Conservation (phyloP, 805 yeast species). For the Candida bentonensis region DNA sequence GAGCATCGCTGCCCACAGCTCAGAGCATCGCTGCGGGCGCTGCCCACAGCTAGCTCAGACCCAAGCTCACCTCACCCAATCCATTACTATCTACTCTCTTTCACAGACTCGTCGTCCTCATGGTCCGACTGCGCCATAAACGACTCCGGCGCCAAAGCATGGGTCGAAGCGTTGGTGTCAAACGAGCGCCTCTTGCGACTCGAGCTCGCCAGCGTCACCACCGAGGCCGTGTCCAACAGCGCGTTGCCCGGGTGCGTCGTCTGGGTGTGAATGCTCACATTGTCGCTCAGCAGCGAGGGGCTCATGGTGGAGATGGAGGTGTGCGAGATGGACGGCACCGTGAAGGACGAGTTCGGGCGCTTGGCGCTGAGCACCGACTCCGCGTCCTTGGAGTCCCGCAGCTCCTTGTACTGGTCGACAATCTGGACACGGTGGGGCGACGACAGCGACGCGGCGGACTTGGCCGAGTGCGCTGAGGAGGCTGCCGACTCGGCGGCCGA, state of each 20-base stretch:
- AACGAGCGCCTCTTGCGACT: conserved; percentile 15
- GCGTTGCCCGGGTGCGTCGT: background rate
- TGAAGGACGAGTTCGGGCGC: conserved; percentile 15
- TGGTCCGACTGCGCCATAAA: conserved; percentile 10
- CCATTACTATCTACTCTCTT: background rate
- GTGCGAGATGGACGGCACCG: conserved; percentile 15
- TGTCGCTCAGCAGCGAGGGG: conserved; percentile 7
- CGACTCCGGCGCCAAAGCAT: conserved; percentile 22
- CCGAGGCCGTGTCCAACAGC: conserved; percentile 21
- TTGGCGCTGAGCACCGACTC: conserved; percentile 9
- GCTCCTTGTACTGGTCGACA: conserved; percentile 6
- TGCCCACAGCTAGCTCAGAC: background rate
- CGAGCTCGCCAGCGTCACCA: conserved; percentile 24
- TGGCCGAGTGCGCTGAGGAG: conserved; percentile 1
- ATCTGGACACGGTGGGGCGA: conserved; percentile 8
- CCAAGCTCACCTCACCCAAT: background rate
- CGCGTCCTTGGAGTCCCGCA: conserved; percentile 5
- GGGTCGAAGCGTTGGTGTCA: conserved; percentile 24
- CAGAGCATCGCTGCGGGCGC: background rate
- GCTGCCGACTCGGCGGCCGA: background rate
- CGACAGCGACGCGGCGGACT: conserved; percentile 4
- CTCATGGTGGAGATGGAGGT: conserved; percentile 14
- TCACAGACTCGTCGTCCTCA: background rate
- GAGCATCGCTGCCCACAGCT: background rate
- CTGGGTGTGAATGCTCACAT: background rate